Conservation (phyloP, 2,329 filamentous ascomycete genomes). For the Beauveria medogensis region DNA sequence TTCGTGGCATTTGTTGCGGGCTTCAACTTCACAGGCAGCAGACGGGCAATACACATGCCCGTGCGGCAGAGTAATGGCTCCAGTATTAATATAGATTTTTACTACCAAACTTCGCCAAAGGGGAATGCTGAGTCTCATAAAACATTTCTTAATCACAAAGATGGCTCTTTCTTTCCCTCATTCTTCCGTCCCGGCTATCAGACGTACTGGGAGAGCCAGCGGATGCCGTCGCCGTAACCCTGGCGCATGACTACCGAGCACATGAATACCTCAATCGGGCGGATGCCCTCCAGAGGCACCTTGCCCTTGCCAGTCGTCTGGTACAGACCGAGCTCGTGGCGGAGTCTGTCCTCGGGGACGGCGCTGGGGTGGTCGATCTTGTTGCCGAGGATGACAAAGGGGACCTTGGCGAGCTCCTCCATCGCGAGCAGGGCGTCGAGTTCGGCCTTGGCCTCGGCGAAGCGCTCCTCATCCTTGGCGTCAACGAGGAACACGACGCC, state of each 20-base stretch:
- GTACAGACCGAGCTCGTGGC: slow-evolving; percentile 86
- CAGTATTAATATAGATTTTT: slow-evolving; percentile 15
- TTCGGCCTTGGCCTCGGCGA: slow-evolving; percentile 91
- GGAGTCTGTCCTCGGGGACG: slow-evolving; percentile 89
- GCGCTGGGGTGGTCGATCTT: slow-evolving; percentile 99
- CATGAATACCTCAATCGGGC: slow-evolving; percentile 97
- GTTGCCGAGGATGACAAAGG: slow-evolving; percentile 94
- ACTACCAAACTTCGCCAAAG: slow-evolving; percentile 27
- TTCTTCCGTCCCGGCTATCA: slow-evolving; percentile 35
- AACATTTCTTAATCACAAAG: slow-evolving; percentile 20
- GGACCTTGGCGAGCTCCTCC: slow-evolving; percentile 94
- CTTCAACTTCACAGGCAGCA: not conserved
- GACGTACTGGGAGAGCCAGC: slow-evolving; percentile 89
- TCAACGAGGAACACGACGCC: slow-evolving; percentile 98
- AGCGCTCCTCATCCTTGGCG: slow-evolving; percentile 92
- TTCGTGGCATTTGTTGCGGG: not conserved
- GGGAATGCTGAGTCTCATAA: slow-evolving; percentile 26
- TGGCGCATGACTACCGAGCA: slow-evolving; percentile 98
- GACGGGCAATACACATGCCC: no score
- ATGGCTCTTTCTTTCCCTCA: slow-evolving; percentile 9
- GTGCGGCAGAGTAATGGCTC: not conserved
- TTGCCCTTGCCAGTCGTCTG: slow-evolving; percentile 96
- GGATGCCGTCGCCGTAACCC: slow-evolving; percentile 84
- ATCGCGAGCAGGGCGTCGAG: slow-evolving; percentile 91
- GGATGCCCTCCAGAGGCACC: slow-evolving; percentile 82